Conservation (phyloP, 78 protist genomes). For the Polysphondylium violaceum region DNA sequence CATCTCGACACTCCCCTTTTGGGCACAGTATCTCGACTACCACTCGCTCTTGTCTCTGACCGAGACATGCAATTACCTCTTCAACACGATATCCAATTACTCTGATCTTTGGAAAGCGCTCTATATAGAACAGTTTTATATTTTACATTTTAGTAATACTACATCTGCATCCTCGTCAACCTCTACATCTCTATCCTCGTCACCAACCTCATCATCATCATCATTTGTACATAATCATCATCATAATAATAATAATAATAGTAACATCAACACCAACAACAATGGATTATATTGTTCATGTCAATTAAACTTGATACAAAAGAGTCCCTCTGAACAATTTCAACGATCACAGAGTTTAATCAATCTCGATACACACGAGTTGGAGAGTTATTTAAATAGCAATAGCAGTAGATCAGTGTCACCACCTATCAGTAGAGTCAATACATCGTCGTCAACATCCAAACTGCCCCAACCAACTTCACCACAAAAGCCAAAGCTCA, state of each 20-base stretch:
- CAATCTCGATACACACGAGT: too few species aligned
- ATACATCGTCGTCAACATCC: neutral
- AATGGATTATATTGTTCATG: too few species aligned
- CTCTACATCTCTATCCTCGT: too few species aligned
- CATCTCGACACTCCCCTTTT: conserved; percentile 63
- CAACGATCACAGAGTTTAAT: too few species aligned
- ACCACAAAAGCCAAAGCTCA: neutral
- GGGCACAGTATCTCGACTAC: conserved; percentile 57
- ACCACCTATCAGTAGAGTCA: too few species aligned
- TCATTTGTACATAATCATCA: conserved; percentile 1
- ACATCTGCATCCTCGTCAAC: too few species aligned
- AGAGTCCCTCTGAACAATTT: too few species aligned
- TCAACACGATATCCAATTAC: conserved; percentile 36
- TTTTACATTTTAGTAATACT: conserved; percentile 8
- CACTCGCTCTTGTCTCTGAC: conserved; percentile 35
- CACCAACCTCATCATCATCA: too few species aligned
- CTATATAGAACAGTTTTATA: neutral
- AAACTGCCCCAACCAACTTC: neutral
- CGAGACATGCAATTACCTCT: conserved; percentile 44
- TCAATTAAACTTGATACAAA: too few species aligned
- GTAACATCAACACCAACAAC: neutral
- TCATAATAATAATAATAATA: conserved; percentile 8
- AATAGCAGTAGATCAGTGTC: too few species aligned
- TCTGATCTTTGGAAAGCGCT: conserved; percentile 49
- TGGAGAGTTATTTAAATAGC: too few species aligned